Evolutionary conservation across 139 green algal species (phyloP), one percentile per base, ranked within the genome.

Genomic region (Chlorella sp.): DNA sequence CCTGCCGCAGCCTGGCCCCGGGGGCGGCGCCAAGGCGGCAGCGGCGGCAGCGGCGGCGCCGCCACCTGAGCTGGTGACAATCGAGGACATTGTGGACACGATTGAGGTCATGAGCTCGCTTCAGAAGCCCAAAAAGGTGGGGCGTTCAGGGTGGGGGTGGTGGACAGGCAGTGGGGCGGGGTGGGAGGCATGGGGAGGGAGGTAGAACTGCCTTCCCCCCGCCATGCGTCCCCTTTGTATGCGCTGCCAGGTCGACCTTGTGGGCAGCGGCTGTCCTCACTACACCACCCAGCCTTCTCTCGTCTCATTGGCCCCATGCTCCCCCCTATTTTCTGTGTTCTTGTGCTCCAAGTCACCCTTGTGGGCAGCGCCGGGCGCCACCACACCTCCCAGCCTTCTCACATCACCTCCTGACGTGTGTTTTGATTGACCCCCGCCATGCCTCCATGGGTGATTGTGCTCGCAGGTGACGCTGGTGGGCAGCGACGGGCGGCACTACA

Each of bases 361-460:
- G 69, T 96, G 18, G 94, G 95, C 86, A 96, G 89, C 40, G 96
- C 99, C 91, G 97, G 97, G 30, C 28, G 76, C 15, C 78, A 94
- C 28, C 98, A 99, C 92, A 88, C 92, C 57, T 99, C 99, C 93
- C 93, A 99, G 73, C 97, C 96, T n/a, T n/a, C n/a, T n/a, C n/a
- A n/a, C n/a, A n/a, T n/a, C n/a, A n/a, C n/a, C n/a, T n/a, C n/a
- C n/a, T n/a, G n/a, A n/a, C n/a, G n/a, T n/a, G n/a, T n/a, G n/a
- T n/a, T n/a, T n/a, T n/a, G n/a, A n/a, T n/a, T n/a, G n/a, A n/a
- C n/a, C n/a, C 75, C 34, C 16, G 16, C 34, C 34, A 22, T 81
- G 36, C 76, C 71, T 9, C 36, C 36, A 9, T 57, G 48, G n/a
- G n/a, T n/a, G n/a, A n/a, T 61, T 61, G 40, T 66, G 57, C 81